Percentiles rank a stretch among this genome's conserved stretches.
phyloP scores from a whole-genome alignment of 1,139 yeast species.

The Pneumocystis wakefieldiae region DNA sequence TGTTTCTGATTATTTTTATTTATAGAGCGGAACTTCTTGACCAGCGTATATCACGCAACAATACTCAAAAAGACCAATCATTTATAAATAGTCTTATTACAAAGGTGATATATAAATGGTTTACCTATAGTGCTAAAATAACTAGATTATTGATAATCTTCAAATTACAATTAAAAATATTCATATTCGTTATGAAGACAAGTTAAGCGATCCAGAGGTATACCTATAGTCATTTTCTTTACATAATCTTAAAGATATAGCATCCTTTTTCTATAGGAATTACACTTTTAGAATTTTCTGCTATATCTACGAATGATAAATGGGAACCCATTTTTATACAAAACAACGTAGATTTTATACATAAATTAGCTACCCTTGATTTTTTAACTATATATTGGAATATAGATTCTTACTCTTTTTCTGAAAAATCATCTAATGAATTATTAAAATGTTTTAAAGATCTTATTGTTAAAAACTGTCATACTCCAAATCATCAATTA shows the following conservation, averaged over 20 bases:
- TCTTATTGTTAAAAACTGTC: constrained; percentile 19
- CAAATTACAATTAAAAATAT: constrained; percentile 88
- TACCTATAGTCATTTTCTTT: constrained; percentile 26
- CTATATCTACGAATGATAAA: constrained; percentile 68
- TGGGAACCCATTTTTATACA: constrained; percentile 84
- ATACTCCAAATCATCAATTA: constrained; percentile 35
- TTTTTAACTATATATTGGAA: constrained; percentile 76
- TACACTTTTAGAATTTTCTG: constrained; percentile 73
- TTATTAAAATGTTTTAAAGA: constrained; percentile 15
- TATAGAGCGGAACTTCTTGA: constrained; percentile 23
- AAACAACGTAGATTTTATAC: constrained; percentile 49
- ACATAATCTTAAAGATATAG: constrained; percentile 26
- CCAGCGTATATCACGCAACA: constrained; percentile 25
- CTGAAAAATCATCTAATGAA: constrained; percentile 16
- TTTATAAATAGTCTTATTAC: constrained; percentile 80
- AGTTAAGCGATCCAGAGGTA: constrained; percentile 24
- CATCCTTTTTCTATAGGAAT: constrained; percentile 72
- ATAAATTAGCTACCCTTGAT: constrained; percentile 63
- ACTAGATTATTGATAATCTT: constrained; percentile 61
- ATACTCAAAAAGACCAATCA: constrained; percentile 48
- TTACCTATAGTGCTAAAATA: background rate
- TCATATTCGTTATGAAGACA: constrained; percentile 84
- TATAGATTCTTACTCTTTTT: constrained; percentile 40
- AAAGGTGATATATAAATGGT: constrained; percentile 26
- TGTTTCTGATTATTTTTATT: background rate